These are phyloP conservation scores for Aspergillus pseudoterreus DNA, from an alignment of 2,329 filamentous ascomycete genomes.

Conservation along the genomic window DNA sequence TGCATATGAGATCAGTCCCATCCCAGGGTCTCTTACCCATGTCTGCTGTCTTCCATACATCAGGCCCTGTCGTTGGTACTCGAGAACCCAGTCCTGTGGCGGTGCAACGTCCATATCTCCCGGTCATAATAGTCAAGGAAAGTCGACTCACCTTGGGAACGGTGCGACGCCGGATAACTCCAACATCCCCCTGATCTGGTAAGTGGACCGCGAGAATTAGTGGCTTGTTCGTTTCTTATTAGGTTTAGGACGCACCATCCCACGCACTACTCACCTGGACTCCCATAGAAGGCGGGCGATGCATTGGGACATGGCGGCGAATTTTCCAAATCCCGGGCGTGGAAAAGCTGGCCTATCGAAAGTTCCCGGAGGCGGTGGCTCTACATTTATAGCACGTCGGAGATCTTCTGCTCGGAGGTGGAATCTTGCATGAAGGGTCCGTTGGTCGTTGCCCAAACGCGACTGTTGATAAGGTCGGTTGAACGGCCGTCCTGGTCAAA, in stretches of 20 bases:
- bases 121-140: background rate
- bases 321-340: background rate
- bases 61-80: too few species aligned
- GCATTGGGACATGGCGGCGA: constrained; percentile 14
- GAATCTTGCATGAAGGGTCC: constrained; percentile 8
- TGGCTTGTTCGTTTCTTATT: too few species aligned
- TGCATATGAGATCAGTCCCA: too few species aligned
- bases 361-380: too few species aligned
- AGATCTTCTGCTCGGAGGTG: constrained; percentile 1
- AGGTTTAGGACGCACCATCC: background rate
- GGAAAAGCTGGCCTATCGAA: background rate
- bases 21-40: too few species aligned
- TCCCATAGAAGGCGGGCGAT: constrained; percentile 31
- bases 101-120: constrained; percentile 15
- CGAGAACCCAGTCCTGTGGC: constrained; percentile 14
- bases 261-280: constrained; percentile 25
- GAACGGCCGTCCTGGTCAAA: background rate
- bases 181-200: background rate
- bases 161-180: background rate
- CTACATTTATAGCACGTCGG: too few species aligned
- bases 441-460: background rate
- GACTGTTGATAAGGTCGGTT: background rate
- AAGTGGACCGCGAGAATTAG: too few species aligned
- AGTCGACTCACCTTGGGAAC: background rate
- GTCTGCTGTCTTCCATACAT: too few species aligned